A percentile compares a stretch with the other conserved stretches of the same genome.
Evolutionary conservation across 768 basidiomycete species (phyloP).

Genomic region (Glaciozyma antarctica): DNA sequence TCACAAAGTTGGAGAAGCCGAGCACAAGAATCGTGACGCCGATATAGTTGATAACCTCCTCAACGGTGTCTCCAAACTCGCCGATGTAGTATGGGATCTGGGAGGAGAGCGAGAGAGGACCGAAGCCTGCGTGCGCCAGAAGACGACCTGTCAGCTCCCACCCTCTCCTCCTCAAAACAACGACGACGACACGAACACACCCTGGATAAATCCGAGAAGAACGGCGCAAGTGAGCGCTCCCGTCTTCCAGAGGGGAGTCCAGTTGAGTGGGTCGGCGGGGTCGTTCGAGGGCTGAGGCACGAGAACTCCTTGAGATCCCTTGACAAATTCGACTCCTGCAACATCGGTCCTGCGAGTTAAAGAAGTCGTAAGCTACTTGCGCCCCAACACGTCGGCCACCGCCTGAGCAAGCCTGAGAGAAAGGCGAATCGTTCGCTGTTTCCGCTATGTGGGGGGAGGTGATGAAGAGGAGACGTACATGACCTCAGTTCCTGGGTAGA

Average conservation of each 20-base stretch:
- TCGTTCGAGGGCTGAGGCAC: not conserved
- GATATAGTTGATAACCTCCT: slow-evolving; percentile 1
- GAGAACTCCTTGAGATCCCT: not conserved
- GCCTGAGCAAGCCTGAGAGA: too few species aligned
- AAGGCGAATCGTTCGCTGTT: too few species aligned
- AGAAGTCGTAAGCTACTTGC: too few species aligned
- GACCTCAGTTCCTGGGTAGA: not conserved
- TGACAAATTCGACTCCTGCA: not conserved
- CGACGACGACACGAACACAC: not conserved
- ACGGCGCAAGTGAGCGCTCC: not conserved
- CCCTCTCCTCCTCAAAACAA: too few species aligned
- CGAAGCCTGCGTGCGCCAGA: not conserved
- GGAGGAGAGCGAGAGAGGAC: not conserved
- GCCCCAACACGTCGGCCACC: too few species aligned
- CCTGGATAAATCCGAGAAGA: not conserved
- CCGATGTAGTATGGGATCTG: not conserved
- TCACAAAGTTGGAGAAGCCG: not conserved
- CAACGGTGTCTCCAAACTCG: not conserved
- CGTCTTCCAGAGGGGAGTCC: not conserved
- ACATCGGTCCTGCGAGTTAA: not conserved
- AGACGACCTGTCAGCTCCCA: not conserved
- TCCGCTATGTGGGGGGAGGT: too few species aligned
- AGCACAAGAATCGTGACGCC: not conserved
- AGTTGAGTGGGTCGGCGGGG: not conserved
- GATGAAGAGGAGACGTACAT: not conserved